These are phyloP conservation scores for Fusarium circinatum DNA, from an alignment of 2,329 filamentous ascomycete species.

Conservation along the genomic window DNA sequence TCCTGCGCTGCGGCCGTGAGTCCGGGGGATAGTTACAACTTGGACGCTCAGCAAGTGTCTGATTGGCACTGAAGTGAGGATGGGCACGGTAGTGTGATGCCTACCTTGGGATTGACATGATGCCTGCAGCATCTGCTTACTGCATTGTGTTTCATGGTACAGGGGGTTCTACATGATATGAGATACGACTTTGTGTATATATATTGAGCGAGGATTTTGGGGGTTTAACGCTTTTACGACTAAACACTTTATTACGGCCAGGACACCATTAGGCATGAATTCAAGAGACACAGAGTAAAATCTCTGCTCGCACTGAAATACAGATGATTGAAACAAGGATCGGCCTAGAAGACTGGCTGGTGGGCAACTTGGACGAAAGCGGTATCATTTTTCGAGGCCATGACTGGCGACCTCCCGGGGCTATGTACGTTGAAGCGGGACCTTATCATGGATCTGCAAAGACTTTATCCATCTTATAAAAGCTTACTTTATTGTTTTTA, in stretches of 20 bases:
- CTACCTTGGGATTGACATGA: constrained; percentile 34
- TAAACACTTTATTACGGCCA: constrained; percentile 1
- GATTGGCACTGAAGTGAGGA: constrained; percentile 40
- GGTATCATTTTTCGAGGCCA: constrained; percentile 22
- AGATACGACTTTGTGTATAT: constrained; percentile 2
- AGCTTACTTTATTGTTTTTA: background rate
- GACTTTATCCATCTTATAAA: background rate
- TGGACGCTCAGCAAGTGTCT: constrained; percentile 27
- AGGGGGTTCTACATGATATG: background rate
- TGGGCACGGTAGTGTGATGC: constrained; percentile 12
- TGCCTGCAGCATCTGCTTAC: constrained; percentile 12
- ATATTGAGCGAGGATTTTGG: background rate
- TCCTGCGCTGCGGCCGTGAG: constrained; percentile 26
- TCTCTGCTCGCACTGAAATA: background rate
- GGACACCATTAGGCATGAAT: background rate
- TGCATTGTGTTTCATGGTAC: background rate
- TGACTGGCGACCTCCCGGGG: background rate
- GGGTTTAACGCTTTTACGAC: constrained; percentile 20
- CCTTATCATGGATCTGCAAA: background rate
- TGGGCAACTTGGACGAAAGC: constrained; percentile 10
- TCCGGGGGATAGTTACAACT: constrained; percentile 29
- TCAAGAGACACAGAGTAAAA: background rate
- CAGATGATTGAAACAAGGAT: background rate
- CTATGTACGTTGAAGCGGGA: background rate
- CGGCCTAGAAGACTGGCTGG: background rate